phyloP scores from a whole-genome alignment of 2,329 filamentous ascomycete species.

The Aspergillus unguis region DNA sequence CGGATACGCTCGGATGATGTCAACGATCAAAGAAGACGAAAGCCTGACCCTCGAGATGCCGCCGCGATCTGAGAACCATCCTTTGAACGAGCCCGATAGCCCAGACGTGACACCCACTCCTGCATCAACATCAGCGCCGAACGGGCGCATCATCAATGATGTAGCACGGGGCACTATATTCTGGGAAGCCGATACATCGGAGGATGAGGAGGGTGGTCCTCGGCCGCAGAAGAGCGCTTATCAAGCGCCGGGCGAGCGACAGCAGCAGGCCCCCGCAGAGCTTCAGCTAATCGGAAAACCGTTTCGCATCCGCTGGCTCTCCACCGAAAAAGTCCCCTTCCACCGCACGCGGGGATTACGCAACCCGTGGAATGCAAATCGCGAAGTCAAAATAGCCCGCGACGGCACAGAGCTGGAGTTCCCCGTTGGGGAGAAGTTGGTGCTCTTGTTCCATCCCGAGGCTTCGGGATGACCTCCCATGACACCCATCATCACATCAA shows the following conservation, averaged over 20 bases:
- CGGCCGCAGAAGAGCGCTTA: constrained; percentile 46
- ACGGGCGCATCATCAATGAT: constrained; percentile 86
- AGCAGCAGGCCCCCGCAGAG: constrained; percentile 22
- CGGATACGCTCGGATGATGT: constrained; percentile 88
- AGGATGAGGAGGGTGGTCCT: constrained; percentile 34
- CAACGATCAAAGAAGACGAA: constrained; percentile 75
- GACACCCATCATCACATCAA: not conserved
- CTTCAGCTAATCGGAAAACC: constrained; percentile 81
- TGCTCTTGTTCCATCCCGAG: constrained; percentile 70
- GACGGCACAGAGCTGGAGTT: constrained; percentile 93
- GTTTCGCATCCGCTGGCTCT: constrained; percentile 87
- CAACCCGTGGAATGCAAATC: constrained; percentile 92
- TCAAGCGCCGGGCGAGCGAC: constrained; percentile 45
- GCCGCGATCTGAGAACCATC: constrained; percentile 56
- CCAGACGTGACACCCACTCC: constrained; percentile 77
- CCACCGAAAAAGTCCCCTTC: constrained; percentile 78
- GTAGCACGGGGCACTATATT: constrained; percentile 93
- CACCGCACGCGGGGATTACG: constrained; percentile 81
- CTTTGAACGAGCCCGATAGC: constrained; percentile 59
- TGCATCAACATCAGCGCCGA: constrained; percentile 72
- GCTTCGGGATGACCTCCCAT: constrained; percentile 13
- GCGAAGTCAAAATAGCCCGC: constrained; percentile 92
- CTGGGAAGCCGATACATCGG: constrained; percentile 75
- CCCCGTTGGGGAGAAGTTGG: constrained; percentile 68
- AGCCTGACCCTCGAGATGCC: constrained; percentile 67